A percentile compares a stretch with the other conserved stretches of the same genome.
Evolutionary conservation across 139 green algal species (phyloP).

Genomic region (Chlorella sp.): DNA sequence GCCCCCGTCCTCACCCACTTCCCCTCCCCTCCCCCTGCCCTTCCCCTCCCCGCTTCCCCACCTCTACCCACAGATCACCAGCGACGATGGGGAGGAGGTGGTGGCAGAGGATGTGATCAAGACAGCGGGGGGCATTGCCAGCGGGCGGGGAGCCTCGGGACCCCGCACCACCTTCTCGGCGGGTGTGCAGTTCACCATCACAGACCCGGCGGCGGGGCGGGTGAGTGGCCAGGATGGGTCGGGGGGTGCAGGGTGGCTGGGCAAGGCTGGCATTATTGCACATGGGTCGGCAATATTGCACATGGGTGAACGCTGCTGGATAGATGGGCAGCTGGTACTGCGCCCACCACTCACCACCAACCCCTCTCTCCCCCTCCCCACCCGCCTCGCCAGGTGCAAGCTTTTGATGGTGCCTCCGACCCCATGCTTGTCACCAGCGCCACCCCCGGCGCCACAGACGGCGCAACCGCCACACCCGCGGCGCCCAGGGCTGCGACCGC

Average conservation of each 20-base stretch:
- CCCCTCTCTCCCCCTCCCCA: conserved; percentile 31
- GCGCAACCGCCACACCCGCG: background rate
- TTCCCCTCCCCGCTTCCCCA: no score
- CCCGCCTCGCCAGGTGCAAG: conserved; percentile 23
- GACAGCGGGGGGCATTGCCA: conserved; percentile 34
- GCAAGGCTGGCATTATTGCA: no score
- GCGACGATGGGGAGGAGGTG: conserved; percentile 42
- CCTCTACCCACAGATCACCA: conserved; percentile 39
- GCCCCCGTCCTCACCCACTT: background rate
- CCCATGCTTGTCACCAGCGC: conserved; percentile 38
- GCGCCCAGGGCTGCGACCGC: background rate
- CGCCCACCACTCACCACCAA: conserved; percentile 37
- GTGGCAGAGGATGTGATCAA: conserved; percentile 43
- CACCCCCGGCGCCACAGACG: conserved; percentile 31
- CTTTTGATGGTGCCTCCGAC: conserved; percentile 41
- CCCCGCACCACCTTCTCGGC: conserved; percentile 31
- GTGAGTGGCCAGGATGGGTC: background rate
- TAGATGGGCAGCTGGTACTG: background rate
- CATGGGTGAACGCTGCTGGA: background rate
- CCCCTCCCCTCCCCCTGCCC: conserved; percentile 8
- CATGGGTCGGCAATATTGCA: background rate
- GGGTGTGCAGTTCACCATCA: conserved; percentile 56
- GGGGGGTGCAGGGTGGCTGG: background rate
- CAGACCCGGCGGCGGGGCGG: conserved; percentile 33
- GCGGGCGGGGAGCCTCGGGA: background rate